Evolutionary conservation across 345 rosid species (phyloP).

Genomic region (Lenwebbia sp.): DNA sequence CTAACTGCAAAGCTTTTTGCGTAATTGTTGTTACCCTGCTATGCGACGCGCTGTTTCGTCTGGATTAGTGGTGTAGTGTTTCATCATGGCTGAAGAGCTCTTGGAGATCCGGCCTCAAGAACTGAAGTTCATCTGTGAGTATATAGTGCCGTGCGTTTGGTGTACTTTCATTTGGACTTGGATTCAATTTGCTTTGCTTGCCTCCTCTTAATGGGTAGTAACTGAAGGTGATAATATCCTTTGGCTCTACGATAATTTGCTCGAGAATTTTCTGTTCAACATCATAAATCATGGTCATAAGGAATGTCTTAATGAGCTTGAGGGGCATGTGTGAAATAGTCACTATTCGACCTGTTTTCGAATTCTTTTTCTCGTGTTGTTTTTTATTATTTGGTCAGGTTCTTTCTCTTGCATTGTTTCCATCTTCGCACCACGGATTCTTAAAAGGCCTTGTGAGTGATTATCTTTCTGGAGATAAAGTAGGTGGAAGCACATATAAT

Average conservation of each 20-base stretch:
- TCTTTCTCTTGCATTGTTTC: background rate
- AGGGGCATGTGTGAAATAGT: background rate
- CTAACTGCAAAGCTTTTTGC: background rate
- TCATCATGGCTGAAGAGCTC: constrained; percentile 26
- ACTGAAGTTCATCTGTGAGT: constrained; percentile 33
- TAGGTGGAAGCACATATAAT: background rate
- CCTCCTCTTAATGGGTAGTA: background rate
- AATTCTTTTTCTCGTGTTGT: background rate
- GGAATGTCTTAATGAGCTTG: background rate
- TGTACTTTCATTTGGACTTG: background rate
- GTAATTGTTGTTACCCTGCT: background rate
- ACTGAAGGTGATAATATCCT: background rate
- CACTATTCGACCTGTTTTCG: background rate
- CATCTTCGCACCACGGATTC: too few relatives aligned
- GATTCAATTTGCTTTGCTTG: background rate
- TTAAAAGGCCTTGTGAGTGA: background rate
- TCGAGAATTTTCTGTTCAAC: background rate
- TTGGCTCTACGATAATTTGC: background rate
- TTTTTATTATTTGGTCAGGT: background rate
- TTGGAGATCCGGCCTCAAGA: constrained; percentile 36
- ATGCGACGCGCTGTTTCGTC: background rate
- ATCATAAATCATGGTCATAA: background rate
- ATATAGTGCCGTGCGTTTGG: background rate
- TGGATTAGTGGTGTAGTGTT: background rate
- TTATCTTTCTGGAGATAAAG: background rate